These are phyloP conservation scores for Phytomonas serpens DNA, from an alignment of 208 protist genomes.

Conservation along the genomic window DNA sequence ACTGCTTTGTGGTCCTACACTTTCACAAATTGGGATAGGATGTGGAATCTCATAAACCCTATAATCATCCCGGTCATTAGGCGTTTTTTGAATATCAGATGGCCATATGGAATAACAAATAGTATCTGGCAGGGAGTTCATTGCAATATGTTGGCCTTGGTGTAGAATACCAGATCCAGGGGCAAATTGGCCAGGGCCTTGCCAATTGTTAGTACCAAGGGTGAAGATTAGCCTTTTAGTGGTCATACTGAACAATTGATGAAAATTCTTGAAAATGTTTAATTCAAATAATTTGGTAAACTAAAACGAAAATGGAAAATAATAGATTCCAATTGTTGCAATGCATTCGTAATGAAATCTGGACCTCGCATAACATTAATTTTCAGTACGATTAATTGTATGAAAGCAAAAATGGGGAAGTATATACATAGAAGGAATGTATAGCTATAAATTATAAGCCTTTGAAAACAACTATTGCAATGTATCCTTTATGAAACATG, in stretches of 20 bases:
- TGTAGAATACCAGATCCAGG: conserved; percentile 75
- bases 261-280: conserved; percentile 11
- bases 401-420: conserved; percentile 11
- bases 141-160: conserved; percentile 54
- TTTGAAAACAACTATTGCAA: conserved; percentile 94
- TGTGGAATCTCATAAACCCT: conserved; percentile 66
- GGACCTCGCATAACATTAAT: background rate
- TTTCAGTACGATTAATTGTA: background rate
- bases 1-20: conserved; percentile 61
- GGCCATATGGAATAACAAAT: conserved; percentile 73
- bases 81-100: conserved; percentile 53
- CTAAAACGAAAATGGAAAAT: conserved; percentile 8
- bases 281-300: background rate
- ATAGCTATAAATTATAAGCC: conserved; percentile 41
- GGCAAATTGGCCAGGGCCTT: conserved; percentile 55
- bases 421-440: conserved; percentile 7
- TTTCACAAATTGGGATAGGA: conserved; percentile 73
- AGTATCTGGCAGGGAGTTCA: conserved; percentile 39
- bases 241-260: conserved; percentile 22
- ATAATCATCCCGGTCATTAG: conserved; percentile 49
- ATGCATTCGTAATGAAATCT: background rate
- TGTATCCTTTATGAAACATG: conserved; percentile 90
- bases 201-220: conserved; percentile 77
- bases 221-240: conserved; percentile 63
- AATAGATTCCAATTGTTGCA: background rate